Evolutionary conservation across 331 rosid genomes (phyloP).

Genomic region (Ulmus americana): DNA sequence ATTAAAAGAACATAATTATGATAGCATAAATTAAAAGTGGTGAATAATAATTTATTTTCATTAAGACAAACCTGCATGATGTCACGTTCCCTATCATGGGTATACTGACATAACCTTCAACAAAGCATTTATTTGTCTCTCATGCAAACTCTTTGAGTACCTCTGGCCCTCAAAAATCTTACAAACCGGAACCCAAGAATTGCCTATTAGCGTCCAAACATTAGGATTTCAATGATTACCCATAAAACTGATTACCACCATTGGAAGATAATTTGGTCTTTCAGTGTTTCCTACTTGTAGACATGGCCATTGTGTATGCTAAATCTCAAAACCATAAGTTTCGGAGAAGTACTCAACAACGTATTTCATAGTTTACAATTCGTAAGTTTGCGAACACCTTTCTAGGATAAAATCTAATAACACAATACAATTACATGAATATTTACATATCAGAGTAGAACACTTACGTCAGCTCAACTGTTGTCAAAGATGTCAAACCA

Average conservation of each 20-base stretch:
- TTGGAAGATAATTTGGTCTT: constrained; percentile 84
- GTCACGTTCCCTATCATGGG: constrained; percentile 72
- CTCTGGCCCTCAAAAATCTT: constrained; percentile 93
- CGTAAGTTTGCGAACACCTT: constrained; percentile 25
- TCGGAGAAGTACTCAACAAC: constrained; percentile 85
- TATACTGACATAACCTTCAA: constrained; percentile 91
- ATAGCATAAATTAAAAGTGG: background rate
- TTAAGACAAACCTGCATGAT: constrained; percentile 55
- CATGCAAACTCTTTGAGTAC: constrained; percentile 77
- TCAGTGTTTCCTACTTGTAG: constrained; percentile 89
- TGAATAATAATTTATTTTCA: background rate
- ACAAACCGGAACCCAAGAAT: constrained; percentile 57
- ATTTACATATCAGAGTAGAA: background rate
- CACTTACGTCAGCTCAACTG: constrained; percentile 79
- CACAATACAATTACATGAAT: background rate
- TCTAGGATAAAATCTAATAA: background rate
- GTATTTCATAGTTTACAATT: constrained; percentile 80
- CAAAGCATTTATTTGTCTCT: constrained; percentile 77
- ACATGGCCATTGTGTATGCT: constrained; percentile 92
- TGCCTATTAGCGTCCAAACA: constrained; percentile 14
- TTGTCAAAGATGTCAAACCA: constrained; percentile 89
- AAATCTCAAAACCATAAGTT: constrained; percentile 73
- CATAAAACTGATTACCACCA: constrained; percentile 55
- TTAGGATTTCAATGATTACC: background rate
- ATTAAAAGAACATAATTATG: background rate